Evolutionary conservation across 257 asterid genomes (phyloP), one percentile per base, ranked within the genome.

Genomic region (Lycium barbarum): DNA sequence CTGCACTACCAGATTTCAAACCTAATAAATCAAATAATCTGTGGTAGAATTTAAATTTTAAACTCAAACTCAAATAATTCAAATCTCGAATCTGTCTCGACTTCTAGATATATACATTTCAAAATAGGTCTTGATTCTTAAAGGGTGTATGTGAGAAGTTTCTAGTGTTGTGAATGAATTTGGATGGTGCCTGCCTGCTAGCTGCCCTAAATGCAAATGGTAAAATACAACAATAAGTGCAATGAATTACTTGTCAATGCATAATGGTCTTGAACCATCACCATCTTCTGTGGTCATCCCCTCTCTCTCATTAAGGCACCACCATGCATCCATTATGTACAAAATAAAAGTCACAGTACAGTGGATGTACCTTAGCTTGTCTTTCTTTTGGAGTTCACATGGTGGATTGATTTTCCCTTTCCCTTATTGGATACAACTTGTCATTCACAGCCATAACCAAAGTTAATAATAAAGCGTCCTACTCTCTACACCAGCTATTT

Each of bases 391-490:
- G 9, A 20, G 26, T 5, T 74, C 84, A 65, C 88, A 57, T 54
- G 81, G 63, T 65, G 87, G 85, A 84, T 84, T 80, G 89, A 61
- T 18, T 72, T 80, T 87, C 59, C 53, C 9, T 35, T 53, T 62
- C 9, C 80, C 73, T 81, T 66, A 87, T 84, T 87, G 89, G 87
- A 49, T 84, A 81, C 86, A 81, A 87, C 63, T 87, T 87, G 89
- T 87, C 82, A 33, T 87, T 70, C 65, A 86, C 82, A 70, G 80
- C 85, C 83, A 84, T 84, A 71, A 84, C 72, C 81, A 84, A 54
- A 84, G 82, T 62, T 76, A 47, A 15, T 66, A 59, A 51, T 14
- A 38, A 22, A 61, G 55, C 68, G 15, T 9, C 59, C 51, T 55
- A 35, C 20, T 51, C 71, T 53, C 72, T 22, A 81, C 63, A 81